Percentiles rank a stretch among this genome's conserved stretches.
Evolutionary conservation across 192 early-diverging fungal genomes (phyloP).

Genomic region (Mortierella alpina): DNA sequence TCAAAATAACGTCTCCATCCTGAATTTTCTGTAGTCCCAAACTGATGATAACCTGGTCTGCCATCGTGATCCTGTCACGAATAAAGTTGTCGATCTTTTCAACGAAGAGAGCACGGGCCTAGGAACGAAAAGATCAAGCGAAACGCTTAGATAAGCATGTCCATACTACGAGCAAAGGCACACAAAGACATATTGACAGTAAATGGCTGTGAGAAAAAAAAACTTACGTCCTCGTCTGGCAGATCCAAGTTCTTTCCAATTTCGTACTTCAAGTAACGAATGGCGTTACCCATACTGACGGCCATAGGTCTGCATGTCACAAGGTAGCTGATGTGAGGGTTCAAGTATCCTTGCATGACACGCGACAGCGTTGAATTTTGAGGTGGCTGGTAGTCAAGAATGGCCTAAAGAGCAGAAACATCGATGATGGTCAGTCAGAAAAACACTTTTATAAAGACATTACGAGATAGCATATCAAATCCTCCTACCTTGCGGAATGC

Average conservation of each 20-base stretch:
- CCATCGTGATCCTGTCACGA: conserved; percentile 87
- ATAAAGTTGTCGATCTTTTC: conserved; percentile 90
- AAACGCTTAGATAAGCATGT: background rate
- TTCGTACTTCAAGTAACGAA: conserved; percentile 89
- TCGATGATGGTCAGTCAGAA: background rate
- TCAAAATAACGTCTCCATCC: conserved; percentile 92
- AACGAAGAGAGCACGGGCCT: conserved; percentile 78
- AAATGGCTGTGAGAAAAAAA: background rate
- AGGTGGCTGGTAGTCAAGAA: conserved; percentile 93
- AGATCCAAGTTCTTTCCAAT: conserved; percentile 83
- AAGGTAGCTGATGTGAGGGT: conserved; percentile 92
- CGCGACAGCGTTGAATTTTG: conserved; percentile 80
- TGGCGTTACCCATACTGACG: conserved; percentile 94
- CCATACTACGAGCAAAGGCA: too few relatives aligned
- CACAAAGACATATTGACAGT: background rate
- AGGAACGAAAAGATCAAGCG: background rate
- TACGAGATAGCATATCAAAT: background rate
- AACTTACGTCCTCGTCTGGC: conserved; percentile 87
- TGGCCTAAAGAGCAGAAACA: conserved; percentile 66
- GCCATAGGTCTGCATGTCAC: conserved; percentile 86
- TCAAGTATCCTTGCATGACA: conserved; percentile 83
- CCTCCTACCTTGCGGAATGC: conserved; percentile 81
- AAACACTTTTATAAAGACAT: background rate
- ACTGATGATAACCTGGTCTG: conserved; percentile 82
- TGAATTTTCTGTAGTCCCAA: conserved; percentile 90